phyloP scores from a whole-genome alignment of 148 eudicot genomes.

The Rhododendron griersonianum region DNA sequence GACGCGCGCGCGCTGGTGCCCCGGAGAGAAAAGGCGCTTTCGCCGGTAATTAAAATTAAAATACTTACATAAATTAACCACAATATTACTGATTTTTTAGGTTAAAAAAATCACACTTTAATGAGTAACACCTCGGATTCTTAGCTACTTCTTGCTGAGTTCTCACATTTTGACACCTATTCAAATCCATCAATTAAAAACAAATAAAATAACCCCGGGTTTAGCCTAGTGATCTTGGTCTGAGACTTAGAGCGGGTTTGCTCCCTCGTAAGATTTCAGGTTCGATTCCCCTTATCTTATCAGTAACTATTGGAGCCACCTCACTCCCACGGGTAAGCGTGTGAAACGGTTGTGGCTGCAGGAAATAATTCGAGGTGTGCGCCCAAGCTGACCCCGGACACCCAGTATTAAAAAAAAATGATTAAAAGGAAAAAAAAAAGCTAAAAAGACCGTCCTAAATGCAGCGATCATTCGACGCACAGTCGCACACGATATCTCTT shows the following conservation, averaged over 20 bases:
- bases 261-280: too few relatives aligned
- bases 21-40: not conserved
- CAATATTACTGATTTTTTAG: not conserved
- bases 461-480: not conserved
- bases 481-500: not conserved
- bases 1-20: not conserved
- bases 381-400: too few relatives aligned
- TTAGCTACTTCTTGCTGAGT: not conserved
- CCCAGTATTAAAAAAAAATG: too few relatives aligned
- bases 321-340: too few relatives aligned
- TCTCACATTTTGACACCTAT: not conserved
- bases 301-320: too few relatives aligned
- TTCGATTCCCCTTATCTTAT: too few relatives aligned
- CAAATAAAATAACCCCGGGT: too few relatives aligned
- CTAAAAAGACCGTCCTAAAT: not conserved
- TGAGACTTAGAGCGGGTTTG: too few relatives aligned
- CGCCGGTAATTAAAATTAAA: not conserved
- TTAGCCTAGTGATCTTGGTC: rapidly evolving
- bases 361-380: too few relatives aligned
- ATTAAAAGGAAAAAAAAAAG: not conserved
- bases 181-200: not conserved
- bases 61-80: not conserved
- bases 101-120: not conserved
- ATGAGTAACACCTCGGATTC: not conserved
- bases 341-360: too few relatives aligned